These are phyloP conservation scores for Moniliella sp. DNA, from an alignment of 1,284 basidiomycete genomes.

Conservation along the genomic window DNA sequence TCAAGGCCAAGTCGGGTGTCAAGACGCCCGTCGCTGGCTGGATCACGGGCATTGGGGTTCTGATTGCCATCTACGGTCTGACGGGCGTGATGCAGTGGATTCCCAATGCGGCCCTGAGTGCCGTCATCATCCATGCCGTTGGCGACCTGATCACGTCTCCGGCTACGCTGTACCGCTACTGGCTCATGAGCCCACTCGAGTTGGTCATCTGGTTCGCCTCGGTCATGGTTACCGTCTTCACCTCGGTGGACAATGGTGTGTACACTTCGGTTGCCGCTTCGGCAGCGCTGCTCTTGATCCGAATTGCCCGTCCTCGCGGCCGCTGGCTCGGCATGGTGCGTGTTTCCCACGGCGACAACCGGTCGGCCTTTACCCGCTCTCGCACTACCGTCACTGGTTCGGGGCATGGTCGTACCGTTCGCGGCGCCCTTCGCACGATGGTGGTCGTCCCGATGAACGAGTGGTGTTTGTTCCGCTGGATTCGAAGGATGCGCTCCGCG, in stretches of 20 bases:
- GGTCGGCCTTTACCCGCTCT: constrained; percentile 1
- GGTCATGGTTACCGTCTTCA: constrained; percentile 52
- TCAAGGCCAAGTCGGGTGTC: constrained; percentile 87
- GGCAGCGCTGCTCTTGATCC: constrained; percentile 59
- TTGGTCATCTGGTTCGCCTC: constrained; percentile 72
- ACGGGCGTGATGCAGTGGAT: constrained; percentile 32
- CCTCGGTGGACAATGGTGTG: constrained; percentile 67
- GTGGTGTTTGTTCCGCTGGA: constrained; percentile 62
- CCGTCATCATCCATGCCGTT: constrained; percentile 77
- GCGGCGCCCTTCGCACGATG: constrained; percentile 35
- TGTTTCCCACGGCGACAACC: constrained; percentile 29
- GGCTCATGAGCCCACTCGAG: constrained; percentile 79
- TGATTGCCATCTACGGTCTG: constrained; percentile 80
- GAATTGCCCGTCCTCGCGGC: constrained; percentile 67
- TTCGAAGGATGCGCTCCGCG: constrained; percentile 42
- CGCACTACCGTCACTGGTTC: too few relatives aligned
- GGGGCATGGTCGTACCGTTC: constrained; percentile 4
- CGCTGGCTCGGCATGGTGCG: constrained; percentile 63
- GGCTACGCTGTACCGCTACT: constrained; percentile 73
- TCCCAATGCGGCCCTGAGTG: constrained; percentile 48
- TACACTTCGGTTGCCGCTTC: constrained; percentile 70
- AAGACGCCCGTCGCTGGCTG: constrained; percentile 79
- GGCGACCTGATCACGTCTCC: constrained; percentile 69
- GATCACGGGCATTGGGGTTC: constrained; percentile 62
- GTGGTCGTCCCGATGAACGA: too few relatives aligned